phyloP scores from a whole-genome alignment of 306 rosid species.

The Cicer yamashitae region DNA sequence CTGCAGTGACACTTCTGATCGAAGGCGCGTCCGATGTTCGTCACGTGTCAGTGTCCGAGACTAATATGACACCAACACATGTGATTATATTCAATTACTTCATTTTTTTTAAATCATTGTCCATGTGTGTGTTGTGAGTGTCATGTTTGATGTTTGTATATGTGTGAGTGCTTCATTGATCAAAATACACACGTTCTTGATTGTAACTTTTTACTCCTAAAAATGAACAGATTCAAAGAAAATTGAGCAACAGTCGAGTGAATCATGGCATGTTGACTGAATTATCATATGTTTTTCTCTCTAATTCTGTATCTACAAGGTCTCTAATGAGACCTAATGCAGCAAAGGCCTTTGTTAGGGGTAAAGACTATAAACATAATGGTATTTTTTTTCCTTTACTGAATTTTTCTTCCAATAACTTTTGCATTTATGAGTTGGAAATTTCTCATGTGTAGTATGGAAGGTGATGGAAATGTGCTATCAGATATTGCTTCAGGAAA shows the following conservation, averaged over 20 bases:
- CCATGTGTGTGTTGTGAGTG: too few relatives aligned
- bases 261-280: slow-evolving; percentile 67
- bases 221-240: slow-evolving; percentile 65
- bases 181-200: slow-evolving; percentile 10
- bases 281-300: slow-evolving; percentile 69
- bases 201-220: slow-evolving; percentile 10
- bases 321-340: slow-evolving; percentile 78
- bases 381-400: neutral
- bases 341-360: slow-evolving; percentile 78
- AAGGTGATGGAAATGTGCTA: slow-evolving; percentile 89
- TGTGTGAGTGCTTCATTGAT: too few relatives aligned
- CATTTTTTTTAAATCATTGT: too few relatives aligned
- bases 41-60: too few relatives aligned
- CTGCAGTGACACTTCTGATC: too few relatives aligned
- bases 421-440: slow-evolving; percentile 25
- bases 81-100: too few relatives aligned
- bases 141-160: too few relatives aligned
- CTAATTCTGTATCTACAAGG: slow-evolving; percentile 65
- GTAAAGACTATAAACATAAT: slow-evolving; percentile 44
- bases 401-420: slow-evolving; percentile 6
- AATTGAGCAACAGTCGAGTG: slow-evolving; percentile 64
- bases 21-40: too few relatives aligned
- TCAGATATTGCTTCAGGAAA: slow-evolving; percentile 72
- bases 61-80: too few relatives aligned
- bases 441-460: slow-evolving; percentile 65